phyloP scores from a whole-genome alignment of 2,329 filamentous ascomycete species.

The Teratosphaeria viscida region DNA sequence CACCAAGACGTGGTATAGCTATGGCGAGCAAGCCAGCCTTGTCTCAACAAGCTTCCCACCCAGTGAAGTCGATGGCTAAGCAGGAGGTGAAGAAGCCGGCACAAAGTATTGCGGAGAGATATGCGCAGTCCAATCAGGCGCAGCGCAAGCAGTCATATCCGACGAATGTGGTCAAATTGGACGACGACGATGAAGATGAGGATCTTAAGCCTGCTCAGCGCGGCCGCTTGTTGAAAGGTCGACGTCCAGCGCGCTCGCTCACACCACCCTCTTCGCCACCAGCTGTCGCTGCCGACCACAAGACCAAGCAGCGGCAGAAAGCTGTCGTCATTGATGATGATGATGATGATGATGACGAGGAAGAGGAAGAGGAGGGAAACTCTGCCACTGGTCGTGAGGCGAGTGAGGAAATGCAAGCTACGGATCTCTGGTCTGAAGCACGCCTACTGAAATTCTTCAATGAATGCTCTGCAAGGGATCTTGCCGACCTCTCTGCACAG shows the following conservation, averaged over 20 bases:
- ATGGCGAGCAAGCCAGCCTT: constrained; percentile 5
- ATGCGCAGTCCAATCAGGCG: constrained; percentile 9
- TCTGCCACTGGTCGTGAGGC: constrained; percentile 13
- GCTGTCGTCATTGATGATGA: constrained; percentile 29
- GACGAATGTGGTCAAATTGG: constrained; percentile 5
- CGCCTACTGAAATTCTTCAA: constrained; percentile 74
- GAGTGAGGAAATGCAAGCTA: constrained; percentile 7
- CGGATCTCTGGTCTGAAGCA: constrained; percentile 7
- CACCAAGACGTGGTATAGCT: constrained; percentile 17
- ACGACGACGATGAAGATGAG: constrained; percentile 17
- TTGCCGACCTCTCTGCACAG: constrained; percentile 71
- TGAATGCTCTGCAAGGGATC: constrained; percentile 59
- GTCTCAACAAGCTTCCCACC: constrained; percentile 11
- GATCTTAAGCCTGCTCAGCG: constrained; percentile 11
- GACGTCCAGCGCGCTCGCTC: constrained; percentile 27
- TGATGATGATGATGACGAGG: constrained; percentile 8
- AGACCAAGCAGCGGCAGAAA: constrained; percentile 8
- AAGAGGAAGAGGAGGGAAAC: constrained; percentile 13
- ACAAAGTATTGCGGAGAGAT: constrained; percentile 42
- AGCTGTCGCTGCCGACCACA: constrained; percentile 2
- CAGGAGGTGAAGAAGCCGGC: constrained; percentile 45
- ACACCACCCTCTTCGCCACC: constrained; percentile 27
- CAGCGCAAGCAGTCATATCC: constrained; percentile 13
- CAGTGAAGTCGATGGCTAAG: constrained; percentile 37
- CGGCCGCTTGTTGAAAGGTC: constrained; percentile 40